Evolutionary conservation across 176 grass and related monocot species (phyloP), one percentile per base, ranked within the genome.

Genomic region (Lolium rigidum): DNA sequence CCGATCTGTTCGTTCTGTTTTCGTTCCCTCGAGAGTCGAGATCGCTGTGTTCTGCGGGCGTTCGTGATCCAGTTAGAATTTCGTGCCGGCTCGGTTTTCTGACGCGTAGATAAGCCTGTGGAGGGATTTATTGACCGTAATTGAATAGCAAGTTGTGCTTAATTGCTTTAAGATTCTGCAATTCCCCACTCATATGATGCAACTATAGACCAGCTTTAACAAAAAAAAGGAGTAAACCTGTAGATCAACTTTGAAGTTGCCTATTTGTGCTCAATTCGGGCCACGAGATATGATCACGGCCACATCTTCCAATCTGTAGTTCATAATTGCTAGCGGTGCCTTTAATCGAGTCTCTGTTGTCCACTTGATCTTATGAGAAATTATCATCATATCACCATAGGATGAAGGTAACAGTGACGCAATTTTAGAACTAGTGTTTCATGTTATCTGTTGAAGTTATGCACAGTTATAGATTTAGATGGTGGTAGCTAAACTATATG

Each of bases 1-100:
- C 1, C 81, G 77, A 48, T 86, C 51, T 87, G 84, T 58, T 9
- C 55, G 9, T 78, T 50, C 11, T 60, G n/a, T 17, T 43, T 76
- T 6, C 5, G 17, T 43, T 35, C 22, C 24, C 0, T 48, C 15
- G 35, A 70, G 11, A 47, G 49, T 55, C 25, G 15, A 54, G 48
- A 76, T 76, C 25, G 3, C 83, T 26, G 12, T 37, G 4, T 62
- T 55, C 16, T 2, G 22, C 20, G 44, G 67, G 26, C 56, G 64
- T 70, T 74, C 52, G 21, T 52, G 26, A 52, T 81, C 18, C 46
- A 55, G 20, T 24, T 83, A 77, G 76, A 13, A 48, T 41, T 55
- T 10, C 3, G 9, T 43, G 37, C 17, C 6, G n/a, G 10, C 61
- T 87, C 14, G 11, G 2, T 49, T 61, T 28, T 26, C 17, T 82